Evolutionary conservation across 139 green algal genomes (phyloP), one percentile per base, ranked within the genome.

Genomic region (Parachlorella kessleri): DNA sequence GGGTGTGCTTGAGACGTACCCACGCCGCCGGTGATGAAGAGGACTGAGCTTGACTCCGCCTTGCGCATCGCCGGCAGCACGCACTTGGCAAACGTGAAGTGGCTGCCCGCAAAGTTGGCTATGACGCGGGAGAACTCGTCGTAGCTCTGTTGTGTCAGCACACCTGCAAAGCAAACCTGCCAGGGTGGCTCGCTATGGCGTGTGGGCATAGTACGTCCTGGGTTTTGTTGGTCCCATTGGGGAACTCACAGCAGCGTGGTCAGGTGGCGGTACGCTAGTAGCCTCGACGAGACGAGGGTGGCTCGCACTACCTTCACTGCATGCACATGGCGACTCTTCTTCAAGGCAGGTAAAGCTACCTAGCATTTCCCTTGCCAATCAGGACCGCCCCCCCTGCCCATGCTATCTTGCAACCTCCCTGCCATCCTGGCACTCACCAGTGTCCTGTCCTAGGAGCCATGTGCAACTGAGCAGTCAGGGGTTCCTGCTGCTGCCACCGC

Each of bases 81-180:
- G 28, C 64, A 70, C 68, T 73, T 78, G 26, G 40, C 21, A 37
- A 79, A 79, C 21, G 26, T 35, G 26, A 79, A 79, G 74, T 79
- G 74, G 63, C 39, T 66, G 63, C 74, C 74, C 2, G 74, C 74
- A 72, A 79, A 79, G 63, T 79, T 79, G 63, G 74, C 74, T 36
- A 79, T 66, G 30, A 79, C 74, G 39, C 32, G 40, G 40, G 39
- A 66, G 64, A 79, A 79, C 40, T 79, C 74, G 5, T 73, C 64
- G 39, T 79, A 79, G 4, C 26, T 65, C 74, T 79, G 74, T 64
- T 79, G 63, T 9, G 74, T 79, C 63, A 79, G 41, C 63, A 73
- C 32, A 64, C 74, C 74, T 79, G 74, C 64, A 48, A 23, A 40
- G 6, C 6, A 9, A 42, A 10, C 7, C 33, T 36, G 32, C 32